Base-by-base conservation (phyloP, 1,284 basidiomycete species). In the Thecaphora thlaspeos region DNA sequence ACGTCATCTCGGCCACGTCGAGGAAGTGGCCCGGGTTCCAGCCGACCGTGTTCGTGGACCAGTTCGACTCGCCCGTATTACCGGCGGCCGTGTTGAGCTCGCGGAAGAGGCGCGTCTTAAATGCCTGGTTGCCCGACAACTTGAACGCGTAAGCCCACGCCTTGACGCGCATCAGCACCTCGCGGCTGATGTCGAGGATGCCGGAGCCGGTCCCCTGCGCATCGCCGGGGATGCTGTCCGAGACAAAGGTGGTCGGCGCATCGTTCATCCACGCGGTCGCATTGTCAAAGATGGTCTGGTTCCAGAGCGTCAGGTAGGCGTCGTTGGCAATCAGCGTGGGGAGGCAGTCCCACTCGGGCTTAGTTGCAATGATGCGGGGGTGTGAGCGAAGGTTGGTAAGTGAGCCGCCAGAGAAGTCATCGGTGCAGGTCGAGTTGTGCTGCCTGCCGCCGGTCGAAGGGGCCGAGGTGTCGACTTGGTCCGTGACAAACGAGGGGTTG, bases 11-110 rank as follows among this genome's bases (percentile, higher is more conserved):
- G 19, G 87, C 94, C 9, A 87, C 82, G 79, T 99, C 95, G 52
- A 99, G 87, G 85, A 97, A 98, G 81, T 98, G 95, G 2, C 52
- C 66, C 3, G 87, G 82, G 80, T 95, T 94, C 91, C 92, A 96
- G 71, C 46, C 63, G 15, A 51, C 45, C 46, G 59, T 59, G 47
- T 88, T 87, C 87, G 70, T 54, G n/a, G 50, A 55, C 24, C 57
- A 45, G 88, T 90, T 12, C 80, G 44, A 15, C 78, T 81, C 46
- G 43, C 46, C 52, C 8, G 65, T 70, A 55, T 78, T 78, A 36
- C 76, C 76, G 19, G 78, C 72, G 21, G 74, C 75, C n/a, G 53
- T 62, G 41, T 61, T 82, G 38, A 97, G 81, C 80, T 98, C 94
- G 34, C 77, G 76, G 86, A 86, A 96, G 18, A 87, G 83, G 53